phyloP scores from a whole-genome alignment of 2,329 filamentous ascomycete species.

The Talaromyces verruculosus region DNA sequence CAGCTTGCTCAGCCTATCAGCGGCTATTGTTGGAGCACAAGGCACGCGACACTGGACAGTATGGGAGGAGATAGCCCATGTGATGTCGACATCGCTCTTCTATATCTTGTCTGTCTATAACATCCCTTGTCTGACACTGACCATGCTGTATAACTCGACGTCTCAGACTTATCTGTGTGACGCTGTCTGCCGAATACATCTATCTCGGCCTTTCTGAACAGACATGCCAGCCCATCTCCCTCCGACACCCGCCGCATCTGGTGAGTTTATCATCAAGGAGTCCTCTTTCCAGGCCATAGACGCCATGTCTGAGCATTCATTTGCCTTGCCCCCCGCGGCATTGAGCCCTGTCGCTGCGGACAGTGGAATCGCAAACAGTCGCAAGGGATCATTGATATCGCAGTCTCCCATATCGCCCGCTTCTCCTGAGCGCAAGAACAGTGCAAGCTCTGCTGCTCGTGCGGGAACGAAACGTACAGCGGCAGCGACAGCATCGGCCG shows the following conservation, averaged over 20 bases:
- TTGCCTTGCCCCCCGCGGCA: conserved; percentile 40
- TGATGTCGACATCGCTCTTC: neutral
- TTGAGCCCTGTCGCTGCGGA: conserved; percentile 29
- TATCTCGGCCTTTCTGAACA: neutral
- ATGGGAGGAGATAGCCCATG: neutral
- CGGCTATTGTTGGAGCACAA: conserved; percentile 16
- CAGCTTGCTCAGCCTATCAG: conserved; percentile 18
- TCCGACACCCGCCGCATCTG: conserved; percentile 38
- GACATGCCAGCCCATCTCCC: conserved; percentile 18
- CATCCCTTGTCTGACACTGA: neutral
- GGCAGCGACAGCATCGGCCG: neutral
- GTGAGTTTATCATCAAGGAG: conserved; percentile 40
- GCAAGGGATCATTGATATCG: conserved; percentile 29
- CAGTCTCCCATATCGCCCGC: conserved; percentile 37
- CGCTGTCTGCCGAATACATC: too few species aligned
- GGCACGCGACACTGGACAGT: conserved; percentile 16
- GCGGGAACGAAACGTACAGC: conserved; percentile 38
- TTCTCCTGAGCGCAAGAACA: conserved; percentile 32
- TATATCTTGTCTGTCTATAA: neutral
- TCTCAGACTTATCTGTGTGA: neutral
- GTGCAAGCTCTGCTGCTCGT: conserved; percentile 32
- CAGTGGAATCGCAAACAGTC: conserved; percentile 13
- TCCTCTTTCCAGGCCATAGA: conserved; percentile 26
- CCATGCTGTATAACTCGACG: neutral
- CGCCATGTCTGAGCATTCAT: conserved; percentile 34